Base-by-base conservation (phyloP, 148 eudicot genomes). In the Diospyros kaki region DNA sequence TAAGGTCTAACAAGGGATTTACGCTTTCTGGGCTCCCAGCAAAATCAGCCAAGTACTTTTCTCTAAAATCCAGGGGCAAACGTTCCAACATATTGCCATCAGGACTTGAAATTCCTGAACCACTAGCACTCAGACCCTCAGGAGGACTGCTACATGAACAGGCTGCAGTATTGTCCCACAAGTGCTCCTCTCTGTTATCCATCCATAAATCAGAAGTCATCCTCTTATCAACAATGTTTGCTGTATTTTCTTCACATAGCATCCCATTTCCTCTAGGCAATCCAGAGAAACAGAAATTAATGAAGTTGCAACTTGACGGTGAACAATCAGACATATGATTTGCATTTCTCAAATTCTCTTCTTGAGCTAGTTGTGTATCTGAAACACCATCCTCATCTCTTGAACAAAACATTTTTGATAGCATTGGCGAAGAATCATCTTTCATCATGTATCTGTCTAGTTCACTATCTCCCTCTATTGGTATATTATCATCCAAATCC, bases 1-100 rank as follows among this genome's bases (percentile, higher is more conserved):
- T 41, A 55, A 70, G 73, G 62, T 55, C 73, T 12, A 61, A 70
- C 18, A 80, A 80, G 46, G 85, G 85, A 67, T 87, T 74, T 56
- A 73, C 68, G 46, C 61, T 56, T 68, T 84, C 90, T 2, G 55
- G 69, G 45, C 82, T 83, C 28, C 79, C 81, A 64, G 52, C 75
- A 72, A 42, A 15, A 61, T 83, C 83, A 41, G 42, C 53, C 13
- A 71, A 53, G 39, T 73, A 79, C 14, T 52, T 73, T 59, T 82
- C 85, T 54, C 54, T 71, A 58, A 75, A 58, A 78, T 82, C 84
- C 51, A 78, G 58, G 13, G 79, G 64, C 64, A 74, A 11, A 73
- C 28, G 75, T 64, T 81, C 84, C 15, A 74, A 78, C 58, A 59
- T 42, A 43, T 50, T 42, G 39, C 58, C 82, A 60, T 76, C 73